Evolutionary conservation across 768 basidiomycete species (phyloP).

Genomic region (Trametes coccinea): DNA sequence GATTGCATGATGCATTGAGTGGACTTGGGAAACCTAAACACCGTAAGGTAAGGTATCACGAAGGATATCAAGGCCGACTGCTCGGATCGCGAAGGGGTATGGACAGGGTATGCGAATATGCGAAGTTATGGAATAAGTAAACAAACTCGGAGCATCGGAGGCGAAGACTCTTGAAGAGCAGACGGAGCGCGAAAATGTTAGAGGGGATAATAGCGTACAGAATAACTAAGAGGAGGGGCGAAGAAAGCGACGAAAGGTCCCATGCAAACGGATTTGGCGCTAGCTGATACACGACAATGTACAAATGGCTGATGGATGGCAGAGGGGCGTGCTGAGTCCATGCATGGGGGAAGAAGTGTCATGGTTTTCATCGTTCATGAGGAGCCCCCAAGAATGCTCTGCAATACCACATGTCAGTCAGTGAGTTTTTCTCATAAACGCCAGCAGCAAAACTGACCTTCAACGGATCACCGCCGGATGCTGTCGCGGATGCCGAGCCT

Average conservation of each 20-base stretch:
- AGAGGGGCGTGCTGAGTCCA: not conserved
- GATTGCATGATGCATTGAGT: not conserved
- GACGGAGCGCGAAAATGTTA: not conserved
- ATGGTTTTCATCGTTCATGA: not conserved
- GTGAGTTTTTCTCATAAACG: not conserved
- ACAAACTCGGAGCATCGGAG: not conserved
- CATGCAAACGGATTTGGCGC: not conserved
- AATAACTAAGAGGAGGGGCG: not conserved
- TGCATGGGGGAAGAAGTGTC: not conserved
- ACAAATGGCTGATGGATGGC: not conserved
- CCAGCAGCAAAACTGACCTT: not conserved
- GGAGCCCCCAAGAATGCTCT: not conserved
- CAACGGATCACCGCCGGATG: not conserved
- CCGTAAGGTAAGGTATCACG: slow-evolving; percentile 1
- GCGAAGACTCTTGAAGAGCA: too few relatives aligned
- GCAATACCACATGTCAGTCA: not conserved
- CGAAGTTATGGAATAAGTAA: not conserved
- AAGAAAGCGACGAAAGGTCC: not conserved
- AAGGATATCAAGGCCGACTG: not conserved
- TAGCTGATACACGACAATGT: not conserved
- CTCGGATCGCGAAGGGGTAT: not conserved
- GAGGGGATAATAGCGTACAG: not conserved
- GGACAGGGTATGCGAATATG: slow-evolving; percentile 1
- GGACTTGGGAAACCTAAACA: not conserved
- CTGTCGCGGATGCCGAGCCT: not conserved